Evolutionary conservation across 345 rosid species (phyloP).

Genomic region (Clarkia xantiana): DNA sequence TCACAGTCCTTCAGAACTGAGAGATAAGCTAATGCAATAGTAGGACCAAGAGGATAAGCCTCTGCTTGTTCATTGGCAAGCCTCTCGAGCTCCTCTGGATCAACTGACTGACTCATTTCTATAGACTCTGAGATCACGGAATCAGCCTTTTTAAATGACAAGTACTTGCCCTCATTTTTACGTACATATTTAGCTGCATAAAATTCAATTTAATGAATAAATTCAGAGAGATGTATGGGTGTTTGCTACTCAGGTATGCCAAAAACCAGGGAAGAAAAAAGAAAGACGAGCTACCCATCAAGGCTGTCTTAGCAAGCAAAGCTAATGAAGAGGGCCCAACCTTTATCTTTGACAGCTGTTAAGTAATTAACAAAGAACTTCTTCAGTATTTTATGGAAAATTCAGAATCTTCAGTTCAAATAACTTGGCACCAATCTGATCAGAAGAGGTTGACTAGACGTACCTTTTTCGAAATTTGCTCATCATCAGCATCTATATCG

Average conservation of each 20-base stretch:
- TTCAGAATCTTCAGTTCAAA: background rate
- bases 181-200: slow-evolving; percentile 74
- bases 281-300: slow-evolving; percentile 52
- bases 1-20: slow-evolving; percentile 82
- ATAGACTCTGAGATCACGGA: slow-evolving; percentile 55
- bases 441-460: background rate
- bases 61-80: slow-evolving; percentile 72
- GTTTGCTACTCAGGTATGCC: no score
- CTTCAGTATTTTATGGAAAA: background rate
- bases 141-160: slow-evolving; percentile 62
- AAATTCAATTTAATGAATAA: slow-evolving; percentile 9
- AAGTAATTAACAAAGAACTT: slow-evolving; percentile 8
- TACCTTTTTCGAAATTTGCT: slow-evolving; percentile 42
- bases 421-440: background rate
- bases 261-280: slow-evolving; percentile 4
- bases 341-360: slow-evolving; percentile 67
- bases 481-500: slow-evolving; percentile 30
- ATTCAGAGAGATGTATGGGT: slow-evolving; percentile 1
- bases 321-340: slow-evolving; percentile 74
- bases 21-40: slow-evolving; percentile 69
- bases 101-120: slow-evolving; percentile 69
- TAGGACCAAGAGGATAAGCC: slow-evolving; percentile 87
- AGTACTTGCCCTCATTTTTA: slow-evolving; percentile 75
- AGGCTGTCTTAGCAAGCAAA: slow-evolving; percentile 59
- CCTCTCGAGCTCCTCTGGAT: slow-evolving; percentile 38